Conservation (phyloP, 106 monocot genomes). For the Phalaenopsis equestris region DNA sequence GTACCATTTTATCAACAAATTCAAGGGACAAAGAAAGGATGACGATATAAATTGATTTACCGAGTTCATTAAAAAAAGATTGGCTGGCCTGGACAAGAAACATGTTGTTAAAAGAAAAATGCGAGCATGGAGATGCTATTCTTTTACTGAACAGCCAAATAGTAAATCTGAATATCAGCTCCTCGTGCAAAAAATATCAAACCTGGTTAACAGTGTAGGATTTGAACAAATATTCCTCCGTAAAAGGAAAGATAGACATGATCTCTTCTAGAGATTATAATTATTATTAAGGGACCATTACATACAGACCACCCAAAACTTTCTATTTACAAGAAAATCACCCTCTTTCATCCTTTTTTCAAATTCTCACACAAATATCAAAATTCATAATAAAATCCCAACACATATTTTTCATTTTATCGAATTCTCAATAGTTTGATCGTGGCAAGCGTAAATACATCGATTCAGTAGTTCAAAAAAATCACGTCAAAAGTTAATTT, state of each 20-base stretch:
- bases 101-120: background rate
- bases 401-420: too few species aligned
- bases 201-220: background rate
- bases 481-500: too few species aligned
- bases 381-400: too few species aligned
- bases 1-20: background rate
- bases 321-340: too few species aligned
- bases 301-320: too few species aligned
- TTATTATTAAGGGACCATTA: background rate
- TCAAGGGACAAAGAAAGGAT: too few species aligned
- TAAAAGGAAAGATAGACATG: background rate
- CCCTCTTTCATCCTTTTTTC: too few species aligned
- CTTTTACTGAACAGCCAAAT: background rate
- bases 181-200: background rate
- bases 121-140: background rate
- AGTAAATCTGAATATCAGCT: background rate
- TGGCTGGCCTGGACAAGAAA: background rate
- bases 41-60: background rate
- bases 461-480: too few species aligned
- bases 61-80: background rate
- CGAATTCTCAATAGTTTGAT: too few species aligned
- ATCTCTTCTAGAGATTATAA: background rate
- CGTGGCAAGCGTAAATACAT: too few species aligned
- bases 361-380: too few species aligned
- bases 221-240: background rate